Evolutionary conservation across 352 stramenopile species (phyloP).

Genomic region (Pythium angustatum): DNA sequence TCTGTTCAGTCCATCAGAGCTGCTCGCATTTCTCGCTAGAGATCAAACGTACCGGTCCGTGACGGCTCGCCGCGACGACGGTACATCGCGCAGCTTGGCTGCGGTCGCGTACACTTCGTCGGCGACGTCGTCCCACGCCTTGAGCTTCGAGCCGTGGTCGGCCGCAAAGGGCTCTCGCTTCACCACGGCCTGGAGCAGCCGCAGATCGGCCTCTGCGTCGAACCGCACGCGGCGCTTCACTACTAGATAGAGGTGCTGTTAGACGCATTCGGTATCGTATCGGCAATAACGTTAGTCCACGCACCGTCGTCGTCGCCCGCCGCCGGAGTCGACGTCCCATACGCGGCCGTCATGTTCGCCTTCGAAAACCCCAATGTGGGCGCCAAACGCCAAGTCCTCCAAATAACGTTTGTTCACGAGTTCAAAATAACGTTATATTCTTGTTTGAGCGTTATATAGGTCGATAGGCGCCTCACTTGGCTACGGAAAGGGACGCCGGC

Average conservation of each 20-base stretch:
- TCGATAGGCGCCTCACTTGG: background rate
- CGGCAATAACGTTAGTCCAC: background rate
- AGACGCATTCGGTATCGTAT: too few species aligned
- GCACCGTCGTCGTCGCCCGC: conserved; percentile 25
- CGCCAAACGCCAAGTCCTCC: background rate
- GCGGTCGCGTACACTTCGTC: conserved; percentile 37
- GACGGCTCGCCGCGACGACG: conserved; percentile 40
- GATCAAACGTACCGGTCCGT: conserved; percentile 35
- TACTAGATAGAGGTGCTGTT: background rate
- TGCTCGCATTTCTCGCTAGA: too few species aligned
- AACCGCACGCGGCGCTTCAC: conserved; percentile 39
- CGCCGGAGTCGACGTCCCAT: background rate
- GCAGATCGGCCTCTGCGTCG: conserved; percentile 42
- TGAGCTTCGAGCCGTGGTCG: conserved; percentile 51
- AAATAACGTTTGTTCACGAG: conserved; percentile 16
- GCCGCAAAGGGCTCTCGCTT: conserved; percentile 46
- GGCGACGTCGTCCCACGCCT: conserved; percentile 52
- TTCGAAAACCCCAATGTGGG: background rate
- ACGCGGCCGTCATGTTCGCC: background rate
- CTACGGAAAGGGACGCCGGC: background rate
- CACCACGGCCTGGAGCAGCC: conserved; percentile 44
- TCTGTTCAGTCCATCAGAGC: background rate
- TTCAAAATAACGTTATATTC: conserved; percentile 35
- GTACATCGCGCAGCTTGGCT: conserved; percentile 32
- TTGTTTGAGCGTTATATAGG: background rate